Evolutionary conservation across 768 basidiomycete genomes (phyloP), one percentile per base, ranked within the genome.

Genomic region (Phlebiopsis flavidoalba): DNA sequence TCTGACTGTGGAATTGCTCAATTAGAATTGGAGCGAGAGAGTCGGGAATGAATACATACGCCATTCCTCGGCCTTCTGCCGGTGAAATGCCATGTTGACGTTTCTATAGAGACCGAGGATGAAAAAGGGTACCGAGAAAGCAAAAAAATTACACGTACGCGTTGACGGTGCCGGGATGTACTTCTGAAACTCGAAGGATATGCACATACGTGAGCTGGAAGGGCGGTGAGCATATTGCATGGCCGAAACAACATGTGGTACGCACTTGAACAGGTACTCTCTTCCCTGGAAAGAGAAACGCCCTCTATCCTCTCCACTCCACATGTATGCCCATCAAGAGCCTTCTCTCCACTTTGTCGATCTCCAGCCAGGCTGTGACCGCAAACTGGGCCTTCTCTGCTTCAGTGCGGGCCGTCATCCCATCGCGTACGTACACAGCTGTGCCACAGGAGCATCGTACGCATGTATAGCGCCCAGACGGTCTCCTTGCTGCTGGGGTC

Each of bases 201-300:
- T 83, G 63, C 79, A 83, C 83, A 86, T 85, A 33, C 88, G 80
- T 37, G 82, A 84, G 66, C 89, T 91, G 19, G 7, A 49, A 11
- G 10, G 24, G 5, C 21, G 48, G 11, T 49, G 15, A 26, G n/a
- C 24, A 5, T 2, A 46, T 31, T 31, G 2, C 26, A 31, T 31
- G 48, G 19, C 24, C 48, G 48, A 17, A 26, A 21, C 59, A 12
- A 17, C 26, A 51, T 17, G 64, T 53, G 64, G 60, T 22, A 74
- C 87, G 71, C 69, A 89, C 89, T 89, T 89, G 77, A 89, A 91
- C 26, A 91, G 75, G 65, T 83, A 87, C 65, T 91, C 90, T 50
- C 88, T 77, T 45, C 85, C 88, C 54, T 85, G 82, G 67, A 82
- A n/a, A 91, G 24, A 91, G 75, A 65, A 82, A 89, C 8, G 86